Conservation (phyloP, 441 rosid genomes). For the Bocquillonia castaneifolia region DNA sequence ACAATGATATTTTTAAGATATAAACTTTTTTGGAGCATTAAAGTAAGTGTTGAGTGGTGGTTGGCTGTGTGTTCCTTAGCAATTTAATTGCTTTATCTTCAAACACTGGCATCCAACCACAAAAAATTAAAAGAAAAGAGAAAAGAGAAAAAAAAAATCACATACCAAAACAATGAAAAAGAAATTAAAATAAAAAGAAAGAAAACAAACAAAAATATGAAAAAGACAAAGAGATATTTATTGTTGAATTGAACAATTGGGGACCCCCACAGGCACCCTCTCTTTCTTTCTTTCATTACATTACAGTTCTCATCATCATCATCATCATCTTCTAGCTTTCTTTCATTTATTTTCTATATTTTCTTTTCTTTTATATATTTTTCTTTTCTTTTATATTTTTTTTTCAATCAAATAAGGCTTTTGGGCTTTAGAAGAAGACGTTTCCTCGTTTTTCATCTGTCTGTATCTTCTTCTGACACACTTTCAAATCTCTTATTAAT, state of each 20-base stretch:
- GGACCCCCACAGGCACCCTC: slow-evolving; percentile 27
- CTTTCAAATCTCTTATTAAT: slow-evolving; percentile 8
- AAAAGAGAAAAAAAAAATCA: slow-evolving; percentile 13
- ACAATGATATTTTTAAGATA: too few relatives aligned
- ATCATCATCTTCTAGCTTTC: neutral
- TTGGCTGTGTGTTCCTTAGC: slow-evolving; percentile 36
- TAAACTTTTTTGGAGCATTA: slow-evolving; percentile 23
- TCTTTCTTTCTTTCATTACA: neutral
- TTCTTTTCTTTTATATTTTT: neutral
- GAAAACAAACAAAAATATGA: slow-evolving; percentile 18
- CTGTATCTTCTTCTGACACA: slow-evolving; percentile 56
- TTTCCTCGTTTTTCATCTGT: slow-evolving; percentile 73
- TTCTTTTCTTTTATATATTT: neutral
- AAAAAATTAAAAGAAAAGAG: slow-evolving; percentile 18
- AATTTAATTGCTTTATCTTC: slow-evolving; percentile 52
- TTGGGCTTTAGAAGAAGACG: slow-evolving; percentile 40
- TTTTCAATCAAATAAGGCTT: neutral
- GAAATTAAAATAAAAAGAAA: slow-evolving; percentile 22
- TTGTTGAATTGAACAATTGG: slow-evolving; percentile 28
- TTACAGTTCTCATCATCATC: slow-evolving; percentile 16
- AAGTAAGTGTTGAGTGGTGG: slow-evolving; percentile 40
- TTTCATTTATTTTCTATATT: neutral
- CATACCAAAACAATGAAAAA: neutral
- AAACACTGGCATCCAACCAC: slow-evolving; percentile 46
- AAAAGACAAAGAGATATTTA: slow-evolving; percentile 51